Percentiles rank a stretch among this genome's conserved stretches.
Conservation (phyloP, 179 eudicot species). For the Actinidia arguta region DNA sequence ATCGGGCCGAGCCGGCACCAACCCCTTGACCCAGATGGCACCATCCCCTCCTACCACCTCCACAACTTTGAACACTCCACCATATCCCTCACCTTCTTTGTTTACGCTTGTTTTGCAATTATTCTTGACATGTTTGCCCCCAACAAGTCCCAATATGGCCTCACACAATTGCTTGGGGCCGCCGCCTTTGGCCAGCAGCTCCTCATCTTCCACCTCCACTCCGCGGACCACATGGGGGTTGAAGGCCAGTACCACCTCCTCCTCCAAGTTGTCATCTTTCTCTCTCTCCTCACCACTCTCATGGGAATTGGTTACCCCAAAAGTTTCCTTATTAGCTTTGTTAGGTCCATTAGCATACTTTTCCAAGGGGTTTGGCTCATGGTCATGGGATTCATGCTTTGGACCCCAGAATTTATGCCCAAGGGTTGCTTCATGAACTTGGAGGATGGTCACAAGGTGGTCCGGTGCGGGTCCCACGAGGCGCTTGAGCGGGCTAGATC, state of each 20-base stretch:
- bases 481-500: slow-evolving; percentile 71
- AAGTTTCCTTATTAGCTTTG: slow-evolving; percentile 54
- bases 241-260: slow-evolving; percentile 89
- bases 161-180: slow-evolving; percentile 54
- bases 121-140: slow-evolving; percentile 48
- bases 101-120: slow-evolving; percentile 63
- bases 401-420: slow-evolving; percentile 66
- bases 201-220: slow-evolving; percentile 78
- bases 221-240: slow-evolving; percentile 80
- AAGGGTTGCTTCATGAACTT: slow-evolving; percentile 69
- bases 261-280: slow-evolving; percentile 55
- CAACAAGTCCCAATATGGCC: slow-evolving; percentile 33
- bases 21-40: slow-evolving; percentile 68
- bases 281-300: slow-evolving; percentile 51
- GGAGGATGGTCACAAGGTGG: slow-evolving; percentile 68
- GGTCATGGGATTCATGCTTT: slow-evolving; percentile 74
- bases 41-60: slow-evolving; percentile 83
- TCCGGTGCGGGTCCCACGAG: slow-evolving; percentile 52
- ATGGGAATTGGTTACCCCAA: slow-evolving; percentile 47
- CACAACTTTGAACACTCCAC: slow-evolving; percentile 85
- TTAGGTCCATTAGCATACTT: slow-evolving; percentile 68
- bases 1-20: slow-evolving; percentile 73
- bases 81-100: slow-evolving; percentile 59
- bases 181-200: slow-evolving; percentile 67
- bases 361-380: slow-evolving; percentile 79